Evolutionary conservation across 176 grass and related monocot genomes (phyloP).

Genomic region (Oryza australiensis): DNA sequence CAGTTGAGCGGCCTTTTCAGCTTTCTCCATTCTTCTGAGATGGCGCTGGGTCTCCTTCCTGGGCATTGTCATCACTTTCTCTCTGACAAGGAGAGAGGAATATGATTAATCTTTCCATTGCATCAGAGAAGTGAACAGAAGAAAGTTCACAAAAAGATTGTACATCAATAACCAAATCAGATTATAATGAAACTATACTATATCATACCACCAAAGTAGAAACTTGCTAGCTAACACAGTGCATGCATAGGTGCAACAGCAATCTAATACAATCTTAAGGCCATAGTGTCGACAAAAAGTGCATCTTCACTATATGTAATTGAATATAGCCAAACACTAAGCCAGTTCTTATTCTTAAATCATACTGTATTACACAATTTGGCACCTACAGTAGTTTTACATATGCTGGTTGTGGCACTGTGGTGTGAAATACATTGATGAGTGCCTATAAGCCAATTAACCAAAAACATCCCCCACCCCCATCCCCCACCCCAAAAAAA

Average conservation of each 20-base stretch:
- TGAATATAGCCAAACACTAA: not conserved
- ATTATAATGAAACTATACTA: conserved; percentile 8
- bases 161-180: conserved; percentile 15
- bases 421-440: not conserved
- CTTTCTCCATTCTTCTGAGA: conserved; percentile 73
- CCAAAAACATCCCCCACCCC: not conserved
- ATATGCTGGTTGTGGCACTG: not conserved
- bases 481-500: not conserved
- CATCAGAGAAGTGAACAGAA: not conserved
- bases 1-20: conserved; percentile 75
- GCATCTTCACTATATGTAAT: not conserved
- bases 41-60: conserved; percentile 67
- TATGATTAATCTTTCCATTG: conserved; percentile 30
- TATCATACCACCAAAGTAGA: not conserved
- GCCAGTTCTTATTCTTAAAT: not conserved
- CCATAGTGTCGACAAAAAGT: not conserved
- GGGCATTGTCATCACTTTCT: conserved; percentile 92
- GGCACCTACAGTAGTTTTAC: not conserved
- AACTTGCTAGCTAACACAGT: not conserved
- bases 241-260: not conserved
- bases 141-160: not conserved
- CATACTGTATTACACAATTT: not conserved
- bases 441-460: not conserved
- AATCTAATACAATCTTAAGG: not conserved
- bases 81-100: conserved; percentile 45